A percentile compares a stretch with the other conserved stretches of the same genome.
phyloP scores from a whole-genome alignment of 2,329 filamentous ascomycete genomes.

The Fonsecaea pedrosoi region DNA sequence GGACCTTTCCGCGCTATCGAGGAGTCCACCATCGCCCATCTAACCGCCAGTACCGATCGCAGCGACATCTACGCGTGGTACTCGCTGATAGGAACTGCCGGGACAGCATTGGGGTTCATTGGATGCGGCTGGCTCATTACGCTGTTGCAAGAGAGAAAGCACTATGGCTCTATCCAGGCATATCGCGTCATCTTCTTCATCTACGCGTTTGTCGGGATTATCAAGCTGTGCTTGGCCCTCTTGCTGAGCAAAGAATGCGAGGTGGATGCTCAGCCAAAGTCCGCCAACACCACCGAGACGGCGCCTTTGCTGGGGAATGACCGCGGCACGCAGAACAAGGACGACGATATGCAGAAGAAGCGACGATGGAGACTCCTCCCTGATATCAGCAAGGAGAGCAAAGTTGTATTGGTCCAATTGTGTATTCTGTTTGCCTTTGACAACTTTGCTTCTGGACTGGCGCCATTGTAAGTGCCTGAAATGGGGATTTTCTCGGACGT shows the following conservation, averaged over 20 bases:
- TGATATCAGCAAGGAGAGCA: constrained; percentile 49
- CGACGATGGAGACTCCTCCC: constrained; percentile 54
- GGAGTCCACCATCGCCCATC: constrained; percentile 53
- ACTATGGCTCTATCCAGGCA: constrained; percentile 57
- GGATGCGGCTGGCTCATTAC: constrained; percentile 60
- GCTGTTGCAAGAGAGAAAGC: constrained; percentile 51
- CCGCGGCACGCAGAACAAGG: constrained; percentile 22
- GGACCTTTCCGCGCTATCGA: constrained; percentile 68
- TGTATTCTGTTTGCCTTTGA: constrained; percentile 73
- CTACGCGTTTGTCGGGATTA: constrained; percentile 61
- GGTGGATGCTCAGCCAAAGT: constrained; percentile 41
- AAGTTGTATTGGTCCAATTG: constrained; percentile 64
- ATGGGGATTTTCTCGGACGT: not conserved
- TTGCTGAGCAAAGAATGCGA: constrained; percentile 61
- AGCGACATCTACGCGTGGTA: constrained; percentile 39
- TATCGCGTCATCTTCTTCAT: constrained; percentile 66
- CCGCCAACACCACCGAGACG: constrained; percentile 45
- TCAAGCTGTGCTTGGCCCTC: constrained; percentile 57
- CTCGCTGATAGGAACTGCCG: constrained; percentile 61
- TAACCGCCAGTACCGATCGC: constrained; percentile 29
- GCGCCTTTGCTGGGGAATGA: constrained; percentile 45
- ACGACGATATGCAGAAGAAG: constrained; percentile 29
- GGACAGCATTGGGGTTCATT: constrained; percentile 61
- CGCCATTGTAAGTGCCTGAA: constrained; percentile 50
- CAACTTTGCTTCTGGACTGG: constrained; percentile 73